Conservation (phyloP, 2,329 filamentous ascomycete genomes). For the Alternaria angustiovoidea region DNA sequence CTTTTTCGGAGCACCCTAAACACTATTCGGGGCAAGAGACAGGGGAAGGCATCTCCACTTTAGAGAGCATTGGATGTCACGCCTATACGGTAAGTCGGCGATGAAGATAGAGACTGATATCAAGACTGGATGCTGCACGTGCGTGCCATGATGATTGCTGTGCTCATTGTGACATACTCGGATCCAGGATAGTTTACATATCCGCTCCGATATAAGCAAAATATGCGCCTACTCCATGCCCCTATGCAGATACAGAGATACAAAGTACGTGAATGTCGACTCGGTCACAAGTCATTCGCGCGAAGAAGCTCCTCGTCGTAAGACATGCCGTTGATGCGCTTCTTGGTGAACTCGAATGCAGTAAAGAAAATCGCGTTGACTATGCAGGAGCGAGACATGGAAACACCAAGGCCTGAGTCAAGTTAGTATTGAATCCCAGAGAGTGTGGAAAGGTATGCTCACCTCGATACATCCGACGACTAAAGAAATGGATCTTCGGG, state of each 20-base stretch:
- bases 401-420: conserved; percentile 71
- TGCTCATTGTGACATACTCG: conserved; percentile 18
- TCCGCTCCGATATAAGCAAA: conserved; percentile 9
- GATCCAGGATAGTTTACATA: conserved; percentile 22
- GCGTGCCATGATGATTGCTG: conserved; percentile 21
- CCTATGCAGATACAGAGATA: conserved; percentile 28
- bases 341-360: conserved; percentile 83
- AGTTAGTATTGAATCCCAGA: conserved; percentile 1
- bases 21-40: too few relatives aligned
- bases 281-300: conserved; percentile 31
- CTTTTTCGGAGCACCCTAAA: too few relatives aligned
- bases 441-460: conserved; percentile 11
- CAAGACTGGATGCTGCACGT: background rate
- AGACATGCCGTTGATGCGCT: conserved; percentile 57
- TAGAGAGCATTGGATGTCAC: too few relatives aligned
- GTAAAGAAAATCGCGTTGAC: conserved; percentile 93
- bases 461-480: conserved; percentile 81
- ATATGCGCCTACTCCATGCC: conserved; percentile 32
- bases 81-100: background rate
- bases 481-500: conserved; percentile 80
- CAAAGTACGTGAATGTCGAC: background rate
- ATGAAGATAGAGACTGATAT: background rate
- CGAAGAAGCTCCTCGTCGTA: conserved; percentile 49
- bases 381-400: conserved; percentile 81
- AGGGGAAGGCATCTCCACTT: too few relatives aligned